Evolutionary conservation across 306 rosid species (phyloP).

Genomic region (Prunus fruticosa): DNA sequence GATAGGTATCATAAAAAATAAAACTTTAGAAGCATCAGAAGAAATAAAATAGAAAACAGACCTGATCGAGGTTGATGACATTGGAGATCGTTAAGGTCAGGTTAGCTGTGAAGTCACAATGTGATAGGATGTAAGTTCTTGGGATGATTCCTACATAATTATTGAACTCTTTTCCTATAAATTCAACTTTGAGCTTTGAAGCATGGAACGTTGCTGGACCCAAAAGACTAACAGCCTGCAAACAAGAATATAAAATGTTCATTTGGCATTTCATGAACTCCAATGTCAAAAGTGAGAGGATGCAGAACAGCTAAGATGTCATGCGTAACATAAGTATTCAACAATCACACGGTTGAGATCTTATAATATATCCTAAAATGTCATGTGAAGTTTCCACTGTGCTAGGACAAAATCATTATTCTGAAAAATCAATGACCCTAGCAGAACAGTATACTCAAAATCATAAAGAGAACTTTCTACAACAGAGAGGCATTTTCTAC

Average conservation of each 20-base stretch:
- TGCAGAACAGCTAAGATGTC: no score
- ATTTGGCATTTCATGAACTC: not conserved
- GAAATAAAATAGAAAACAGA: constrained; percentile 21
- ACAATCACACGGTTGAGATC: no score
- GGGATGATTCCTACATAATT: constrained; percentile 67
- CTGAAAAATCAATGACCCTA: not conserved
- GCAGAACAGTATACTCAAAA: not conserved
- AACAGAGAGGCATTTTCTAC: not conserved
- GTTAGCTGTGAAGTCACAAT: constrained; percentile 94
- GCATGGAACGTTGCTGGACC: constrained; percentile 84
- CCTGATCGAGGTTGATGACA: constrained; percentile 93
- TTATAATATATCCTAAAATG: no score
- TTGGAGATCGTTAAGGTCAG: constrained; percentile 85
- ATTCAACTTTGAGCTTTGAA: constrained; percentile 81
- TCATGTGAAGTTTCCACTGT: no score
- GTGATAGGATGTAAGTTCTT: constrained; percentile 88
- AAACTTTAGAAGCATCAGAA: not conserved
- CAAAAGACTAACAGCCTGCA: constrained; percentile 73
- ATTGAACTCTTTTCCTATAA: constrained; percentile 50
- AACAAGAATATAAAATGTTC: not conserved
- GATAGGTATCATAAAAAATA: no score
- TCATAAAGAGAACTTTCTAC: not conserved
- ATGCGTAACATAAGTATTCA: no score
- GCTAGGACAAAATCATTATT: no score
- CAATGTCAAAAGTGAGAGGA: not conserved